A percentile compares a stretch with the other conserved stretches of the same genome.
These are phyloP conservation scores for Phytophthora aleatoria DNA, from an alignment of 352 stramenopile genomes.

Conservation along the genomic window DNA sequence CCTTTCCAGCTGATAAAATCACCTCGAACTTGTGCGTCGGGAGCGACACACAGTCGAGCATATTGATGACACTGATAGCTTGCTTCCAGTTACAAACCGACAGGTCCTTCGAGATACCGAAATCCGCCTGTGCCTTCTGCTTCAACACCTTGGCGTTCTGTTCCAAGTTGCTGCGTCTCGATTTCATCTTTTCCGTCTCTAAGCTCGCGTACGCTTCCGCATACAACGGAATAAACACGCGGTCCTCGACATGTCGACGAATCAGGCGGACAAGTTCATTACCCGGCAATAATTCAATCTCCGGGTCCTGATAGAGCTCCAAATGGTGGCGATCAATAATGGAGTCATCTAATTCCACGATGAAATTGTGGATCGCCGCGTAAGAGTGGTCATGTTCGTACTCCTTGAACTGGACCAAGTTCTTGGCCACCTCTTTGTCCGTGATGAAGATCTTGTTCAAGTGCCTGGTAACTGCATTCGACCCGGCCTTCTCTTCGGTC, in stretches of 20 bases:
- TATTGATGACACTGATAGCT: conserved; percentile 57
- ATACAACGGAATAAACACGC: conserved; percentile 73
- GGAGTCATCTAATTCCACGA: conserved; percentile 64
- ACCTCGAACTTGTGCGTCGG: conserved; percentile 86
- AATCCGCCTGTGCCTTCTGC: conserved; percentile 55
- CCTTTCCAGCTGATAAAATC: conserved; percentile 58
- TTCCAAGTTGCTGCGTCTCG: conserved; percentile 34
- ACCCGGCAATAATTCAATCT: conserved; percentile 67
- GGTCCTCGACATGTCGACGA: conserved; percentile 79
- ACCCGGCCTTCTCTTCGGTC: conserved; percentile 57
- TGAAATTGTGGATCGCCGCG: conserved; percentile 58
- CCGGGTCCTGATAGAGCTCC: conserved; percentile 60
- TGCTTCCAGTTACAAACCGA: conserved; percentile 66
- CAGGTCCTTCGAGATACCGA: conserved; percentile 71
- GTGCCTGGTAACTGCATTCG: conserved; percentile 56
- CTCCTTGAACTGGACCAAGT: conserved; percentile 57
- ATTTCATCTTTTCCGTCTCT: conserved; percentile 46
- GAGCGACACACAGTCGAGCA: conserved; percentile 78
- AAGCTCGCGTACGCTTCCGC: conserved; percentile 58
- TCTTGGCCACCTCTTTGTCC: conserved; percentile 56
- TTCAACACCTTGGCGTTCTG: conserved; percentile 72
- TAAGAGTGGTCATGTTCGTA: conserved; percentile 55
- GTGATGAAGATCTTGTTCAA: conserved; percentile 88
- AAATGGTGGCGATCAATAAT: conserved; percentile 76
- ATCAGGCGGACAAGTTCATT: conserved; percentile 81